Evolutionary conservation across 768 basidiomycete genomes (phyloP).

Genomic region (Wakefieldia striispora): DNA sequence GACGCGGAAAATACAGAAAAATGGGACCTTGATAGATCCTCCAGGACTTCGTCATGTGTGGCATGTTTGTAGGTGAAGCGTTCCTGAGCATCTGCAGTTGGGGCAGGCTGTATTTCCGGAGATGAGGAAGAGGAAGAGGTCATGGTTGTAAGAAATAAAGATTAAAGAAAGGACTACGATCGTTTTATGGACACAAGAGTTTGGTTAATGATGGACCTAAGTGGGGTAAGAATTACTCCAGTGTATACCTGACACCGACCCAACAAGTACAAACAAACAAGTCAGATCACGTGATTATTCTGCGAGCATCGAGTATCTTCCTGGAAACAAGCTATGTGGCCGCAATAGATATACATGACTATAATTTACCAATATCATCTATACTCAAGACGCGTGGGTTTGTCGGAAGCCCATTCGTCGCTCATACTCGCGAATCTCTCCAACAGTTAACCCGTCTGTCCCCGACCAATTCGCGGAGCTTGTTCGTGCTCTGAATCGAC

Average conservation of each 20-base stretch:
- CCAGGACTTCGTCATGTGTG: constrained; percentile 81
- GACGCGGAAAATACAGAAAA: constrained; percentile 5
- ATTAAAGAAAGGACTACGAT: constrained; percentile 31
- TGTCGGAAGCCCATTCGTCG: constrained; percentile 82
- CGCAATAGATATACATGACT: not conserved
- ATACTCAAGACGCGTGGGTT: constrained; percentile 18
- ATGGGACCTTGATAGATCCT: constrained; percentile 82
- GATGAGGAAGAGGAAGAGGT: constrained; percentile 77
- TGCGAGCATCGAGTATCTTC: not conserved
- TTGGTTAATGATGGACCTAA: constrained; percentile 24
- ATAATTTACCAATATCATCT: constrained; percentile 8
- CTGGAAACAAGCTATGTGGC: not conserved
- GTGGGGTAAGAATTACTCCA: constrained; percentile 16
- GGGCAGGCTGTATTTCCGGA: constrained; percentile 61
- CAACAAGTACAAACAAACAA: constrained; percentile 26
- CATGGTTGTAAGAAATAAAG: constrained; percentile 43
- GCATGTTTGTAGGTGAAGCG: constrained; percentile 64
- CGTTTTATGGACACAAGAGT: constrained; percentile 31
- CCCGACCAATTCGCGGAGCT: constrained; percentile 97
- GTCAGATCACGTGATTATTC: constrained; percentile 13
- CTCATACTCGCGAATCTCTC: constrained; percentile 87
- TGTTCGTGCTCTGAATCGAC: constrained; percentile 83
- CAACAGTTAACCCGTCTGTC: constrained; percentile 79
- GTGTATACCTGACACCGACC: constrained; percentile 14
- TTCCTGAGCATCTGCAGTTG: constrained; percentile 38